Percentiles rank a stretch among this genome's conserved stretches.
Conservation (phyloP, 345 rosid genomes). For the Bruguiera parviflora region DNA sequence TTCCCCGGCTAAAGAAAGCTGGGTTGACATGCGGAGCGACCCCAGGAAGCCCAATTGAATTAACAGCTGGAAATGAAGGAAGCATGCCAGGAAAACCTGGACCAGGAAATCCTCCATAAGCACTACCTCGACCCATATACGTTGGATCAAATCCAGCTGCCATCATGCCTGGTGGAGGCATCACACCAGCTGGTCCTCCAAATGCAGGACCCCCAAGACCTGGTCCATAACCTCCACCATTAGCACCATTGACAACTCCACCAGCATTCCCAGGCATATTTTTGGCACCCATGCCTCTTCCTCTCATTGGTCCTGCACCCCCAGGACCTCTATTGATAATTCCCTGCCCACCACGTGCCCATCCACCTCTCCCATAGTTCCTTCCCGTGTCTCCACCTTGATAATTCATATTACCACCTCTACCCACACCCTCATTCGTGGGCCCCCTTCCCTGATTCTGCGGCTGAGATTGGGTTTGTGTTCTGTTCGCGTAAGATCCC, state of each 20-base stretch:
- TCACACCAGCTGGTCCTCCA: conserved; percentile 61
- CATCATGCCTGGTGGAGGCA: conserved; percentile 74
- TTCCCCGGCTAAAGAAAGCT: conserved; percentile 69
- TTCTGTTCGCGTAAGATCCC: conserved; percentile 32
- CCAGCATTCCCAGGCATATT: conserved; percentile 60
- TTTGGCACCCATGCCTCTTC: conserved; percentile 62
- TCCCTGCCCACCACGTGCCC: conserved; percentile 57
- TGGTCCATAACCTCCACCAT: conserved; percentile 56
- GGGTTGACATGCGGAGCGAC: conserved; percentile 90
- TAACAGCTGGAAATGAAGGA: conserved; percentile 61
- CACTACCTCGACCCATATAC: conserved; percentile 75
- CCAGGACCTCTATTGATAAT: conserved; percentile 39
- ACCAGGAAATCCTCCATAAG: conserved; percentile 74
- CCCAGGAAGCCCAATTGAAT: conserved; percentile 67
- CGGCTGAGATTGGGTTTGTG: conserved; percentile 46
- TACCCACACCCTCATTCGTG: conserved; percentile 45
- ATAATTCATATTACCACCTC: conserved; percentile 41
- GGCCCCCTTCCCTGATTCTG: conserved; percentile 61
- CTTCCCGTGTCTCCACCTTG: conserved; percentile 71
- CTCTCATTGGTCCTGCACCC: conserved; percentile 67
- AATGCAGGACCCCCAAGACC: conserved; percentile 59
- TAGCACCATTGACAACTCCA: conserved; percentile 45
- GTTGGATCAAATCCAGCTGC: conserved; percentile 71
- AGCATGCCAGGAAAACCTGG: conserved; percentile 57
- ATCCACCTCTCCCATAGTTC: conserved; percentile 63